A percentile compares a stretch with the other conserved stretches of the same genome.
These are phyloP conservation scores for Podospora pseudoanserina DNA, from an alignment of 495 filamentous ascomycete genomes.

Conservation along the genomic window DNA sequence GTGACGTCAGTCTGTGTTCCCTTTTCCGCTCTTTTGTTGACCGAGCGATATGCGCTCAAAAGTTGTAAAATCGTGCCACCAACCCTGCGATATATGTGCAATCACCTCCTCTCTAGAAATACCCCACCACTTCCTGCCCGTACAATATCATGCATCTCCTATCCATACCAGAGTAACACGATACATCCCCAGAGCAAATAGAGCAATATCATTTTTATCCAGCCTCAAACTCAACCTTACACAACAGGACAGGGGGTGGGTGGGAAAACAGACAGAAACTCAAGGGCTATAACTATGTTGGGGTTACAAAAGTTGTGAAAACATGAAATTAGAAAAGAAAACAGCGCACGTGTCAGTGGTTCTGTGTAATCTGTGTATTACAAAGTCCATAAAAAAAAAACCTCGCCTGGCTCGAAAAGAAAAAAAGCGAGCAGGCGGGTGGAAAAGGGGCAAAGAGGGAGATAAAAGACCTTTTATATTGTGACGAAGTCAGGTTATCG, in stretches of 20 bases:
- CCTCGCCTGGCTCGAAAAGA: not conserved
- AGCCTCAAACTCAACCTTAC: not conserved
- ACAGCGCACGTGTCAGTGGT: not conserved
- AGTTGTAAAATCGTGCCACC: not conserved
- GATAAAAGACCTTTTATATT: not conserved
- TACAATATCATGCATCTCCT: not conserved
- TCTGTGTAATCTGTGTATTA: not conserved
- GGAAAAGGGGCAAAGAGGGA: not conserved
- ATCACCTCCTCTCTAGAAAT: not conserved
- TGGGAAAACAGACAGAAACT: not conserved
- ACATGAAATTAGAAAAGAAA: not conserved
- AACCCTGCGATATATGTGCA: not conserved
- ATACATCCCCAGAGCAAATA: not conserved
- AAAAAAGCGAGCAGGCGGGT: not conserved
- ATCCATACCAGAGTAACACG: not conserved
- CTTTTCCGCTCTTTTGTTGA: not conserved
- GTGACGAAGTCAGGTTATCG: not conserved
- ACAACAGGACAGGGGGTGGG: not conserved
- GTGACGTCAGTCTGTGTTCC: not conserved
- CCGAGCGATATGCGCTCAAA: not conserved
- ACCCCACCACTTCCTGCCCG: not conserved
- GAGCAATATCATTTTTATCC: constrained; percentile 1
- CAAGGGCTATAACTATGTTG: not conserved
- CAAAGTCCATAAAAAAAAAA: not conserved
- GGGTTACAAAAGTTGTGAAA: not conserved